Evolutionary conservation across 305 asterid species (phyloP), one percentile per base, ranked within the genome.

Genomic region (Ilex paraguariensis): DNA sequence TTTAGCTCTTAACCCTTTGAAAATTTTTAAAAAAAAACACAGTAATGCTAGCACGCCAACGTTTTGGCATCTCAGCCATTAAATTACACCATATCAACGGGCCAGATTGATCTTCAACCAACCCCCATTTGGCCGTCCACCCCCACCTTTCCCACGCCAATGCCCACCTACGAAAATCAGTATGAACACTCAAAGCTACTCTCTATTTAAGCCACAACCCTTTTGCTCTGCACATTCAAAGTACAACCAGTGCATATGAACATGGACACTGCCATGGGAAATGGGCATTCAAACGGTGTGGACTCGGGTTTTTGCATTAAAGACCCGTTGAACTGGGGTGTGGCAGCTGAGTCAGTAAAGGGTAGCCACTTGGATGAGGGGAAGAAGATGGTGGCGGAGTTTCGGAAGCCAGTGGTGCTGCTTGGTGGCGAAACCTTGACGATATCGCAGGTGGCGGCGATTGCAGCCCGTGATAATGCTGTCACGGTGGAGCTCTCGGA

Each of bases 321-420:
- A 9, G 98, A 91, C 50, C 95, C 95, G 9, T 58, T 91, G 72
- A 86, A 88, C 74, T 91, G 98, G 98, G 95, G 66, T 13, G 44
- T 75, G 70, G 98, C 98, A 15, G 95, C 98, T 5, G 95, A 82
- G 59, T 56, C 87, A 1, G 57, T 91, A 67, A 73, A 42, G 61
- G 96, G 98, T 46, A 91, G 98, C 70, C 96, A 91, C 68, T 79
- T 91, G 31, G 87, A 88, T 16, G 95, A 85, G 76, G 89, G 88
- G 70, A 86, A 83, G 73, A 65, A 72, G 2, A 91, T 91, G 98
- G 98, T 91, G 66, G 87, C 61, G 57, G 98, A 91, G 74, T 91
- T 75, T 64, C 58, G 96, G 63, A 80, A 75, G 72, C 85, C 95
- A 64, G 66, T 70, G 75, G 91, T 91, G 14, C 83, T 70, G 75